Evolutionary conservation across 2,329 filamentous ascomycete genomes (phyloP).

Genomic region (Podosphaera xanthii): DNA sequence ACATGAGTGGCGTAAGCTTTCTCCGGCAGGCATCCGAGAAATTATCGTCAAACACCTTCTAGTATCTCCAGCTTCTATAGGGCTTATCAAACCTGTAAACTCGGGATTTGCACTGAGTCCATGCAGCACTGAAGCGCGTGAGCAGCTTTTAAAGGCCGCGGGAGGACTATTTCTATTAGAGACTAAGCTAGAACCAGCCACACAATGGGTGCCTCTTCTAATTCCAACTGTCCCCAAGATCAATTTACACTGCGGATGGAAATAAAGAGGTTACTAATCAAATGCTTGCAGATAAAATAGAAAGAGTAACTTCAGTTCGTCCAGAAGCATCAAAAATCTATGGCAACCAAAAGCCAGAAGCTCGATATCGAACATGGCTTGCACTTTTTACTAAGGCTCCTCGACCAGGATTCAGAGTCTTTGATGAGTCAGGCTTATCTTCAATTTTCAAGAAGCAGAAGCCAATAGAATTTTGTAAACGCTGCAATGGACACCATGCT

Average conservation of each 20-base stretch:
- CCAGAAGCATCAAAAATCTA: no score
- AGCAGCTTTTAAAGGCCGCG: not conserved
- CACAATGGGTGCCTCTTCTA: not conserved
- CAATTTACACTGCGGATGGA: not conserved
- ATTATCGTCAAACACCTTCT: not conserved
- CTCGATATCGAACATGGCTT: no score
- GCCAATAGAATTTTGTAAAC: no score
- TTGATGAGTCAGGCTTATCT: no score
- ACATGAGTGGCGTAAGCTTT: not conserved
- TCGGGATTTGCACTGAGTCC: not conserved
- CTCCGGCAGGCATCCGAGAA: not conserved
- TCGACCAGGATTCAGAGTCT: no score
- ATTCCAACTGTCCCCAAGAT: not conserved
- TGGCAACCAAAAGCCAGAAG: no score
- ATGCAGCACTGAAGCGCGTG: not conserved
- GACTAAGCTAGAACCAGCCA: not conserved
- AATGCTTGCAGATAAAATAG: no score
- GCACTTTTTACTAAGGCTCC: no score
- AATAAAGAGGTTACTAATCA: no score
- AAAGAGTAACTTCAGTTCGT: no score
- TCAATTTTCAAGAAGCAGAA: no score
- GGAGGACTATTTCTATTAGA: not conserved
- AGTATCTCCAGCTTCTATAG: not conserved
- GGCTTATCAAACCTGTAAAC: not conserved
- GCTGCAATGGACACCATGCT: no score